Evolutionary conservation across 805 yeast species (phyloP), one percentile per base, ranked within the genome.

Genomic region (Hanseniaspora clermontiae): DNA sequence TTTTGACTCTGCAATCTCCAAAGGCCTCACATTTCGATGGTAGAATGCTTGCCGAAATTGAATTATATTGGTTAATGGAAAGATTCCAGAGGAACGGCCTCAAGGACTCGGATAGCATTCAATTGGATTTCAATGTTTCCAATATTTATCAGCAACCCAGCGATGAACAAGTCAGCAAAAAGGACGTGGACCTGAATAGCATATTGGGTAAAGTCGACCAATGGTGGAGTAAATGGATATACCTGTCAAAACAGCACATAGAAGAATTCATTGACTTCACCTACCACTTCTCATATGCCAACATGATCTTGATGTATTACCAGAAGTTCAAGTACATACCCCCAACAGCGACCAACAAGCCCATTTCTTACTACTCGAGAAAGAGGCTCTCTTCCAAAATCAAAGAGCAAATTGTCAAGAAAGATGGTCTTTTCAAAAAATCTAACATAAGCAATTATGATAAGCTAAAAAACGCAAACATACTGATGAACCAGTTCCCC

Each of bases 1-100:
- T 80, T 10, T 74, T 79, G 20, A 77, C 83, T 1, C 68, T 82
- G 50, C 78, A 80, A 42, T 67, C 79, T 40, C 72, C 81, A 5
- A 72, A 78, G 38, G 79, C 89, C 2, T 83, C 89, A 6, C 83
- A 84, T 63, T 86, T 85, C 65, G 95, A 86, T 64, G 87, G 86
- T n/a, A 69, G 93, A 58, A 83, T 86, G 80, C 82, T 84, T 8
- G 82, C 88, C 43, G 95, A 86, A 66, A 79, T 84, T 51, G 77
- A 81, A 19, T 72, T 84, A 11, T 79, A 82, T 55, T 65, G 57
- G 57, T 24, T 53, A 7, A 46, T 53, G 39, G 57, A 53, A 14
- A 53, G 57, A 46, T 46, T 53, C 27, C 57, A 53, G 24, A 39
- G 47, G 39, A 53, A 53, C 24, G 57, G 57, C 1, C 36, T 53